Conservation (phyloP, 2,329 filamentous ascomycete species). For the Akanthomyces uredinophilus region DNA sequence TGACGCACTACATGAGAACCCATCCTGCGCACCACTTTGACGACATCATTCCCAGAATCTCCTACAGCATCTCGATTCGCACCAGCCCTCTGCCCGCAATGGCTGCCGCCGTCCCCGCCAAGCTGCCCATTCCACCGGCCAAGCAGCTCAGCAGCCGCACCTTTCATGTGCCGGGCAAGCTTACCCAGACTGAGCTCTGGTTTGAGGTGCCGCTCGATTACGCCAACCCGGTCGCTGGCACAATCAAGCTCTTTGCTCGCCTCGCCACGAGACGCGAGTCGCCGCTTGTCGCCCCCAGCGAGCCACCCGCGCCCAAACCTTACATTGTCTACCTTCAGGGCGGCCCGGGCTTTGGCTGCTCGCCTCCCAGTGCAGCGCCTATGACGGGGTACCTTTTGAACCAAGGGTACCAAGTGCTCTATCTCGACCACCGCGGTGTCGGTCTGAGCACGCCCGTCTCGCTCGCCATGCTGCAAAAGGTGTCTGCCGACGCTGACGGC, state of each 20-base stretch:
- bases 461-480: conserved; percentile 57
- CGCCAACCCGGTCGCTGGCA: conserved; percentile 51
- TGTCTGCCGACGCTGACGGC: conserved; percentile 54
- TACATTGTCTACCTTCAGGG: conserved; percentile 75
- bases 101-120: conserved; percentile 14
- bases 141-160: conserved; percentile 37
- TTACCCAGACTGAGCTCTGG: conserved; percentile 74
- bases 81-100: conserved; percentile 8
- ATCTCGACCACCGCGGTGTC: conserved; percentile 87
- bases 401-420: conserved; percentile 78
- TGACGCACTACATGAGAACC: not conserved
- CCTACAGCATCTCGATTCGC: conserved; percentile 13
- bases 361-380: conserved; percentile 65
- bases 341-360: conserved; percentile 75
- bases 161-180: conserved; percentile 53
- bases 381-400: conserved; percentile 68
- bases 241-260: conserved; percentile 72
- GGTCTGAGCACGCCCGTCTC: conserved; percentile 79
- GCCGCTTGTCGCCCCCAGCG: conserved; percentile 46
- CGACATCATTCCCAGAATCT: conserved; percentile 11
- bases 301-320: conserved; percentile 40
- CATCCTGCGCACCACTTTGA: not conserved
- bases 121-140: conserved; percentile 30
- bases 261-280: conserved; percentile 63
- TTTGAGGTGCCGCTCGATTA: conserved; percentile 86